Conservation (phyloP, 2,329 filamentous ascomycete species). For the Zymoseptoria ardabiliae region DNA sequence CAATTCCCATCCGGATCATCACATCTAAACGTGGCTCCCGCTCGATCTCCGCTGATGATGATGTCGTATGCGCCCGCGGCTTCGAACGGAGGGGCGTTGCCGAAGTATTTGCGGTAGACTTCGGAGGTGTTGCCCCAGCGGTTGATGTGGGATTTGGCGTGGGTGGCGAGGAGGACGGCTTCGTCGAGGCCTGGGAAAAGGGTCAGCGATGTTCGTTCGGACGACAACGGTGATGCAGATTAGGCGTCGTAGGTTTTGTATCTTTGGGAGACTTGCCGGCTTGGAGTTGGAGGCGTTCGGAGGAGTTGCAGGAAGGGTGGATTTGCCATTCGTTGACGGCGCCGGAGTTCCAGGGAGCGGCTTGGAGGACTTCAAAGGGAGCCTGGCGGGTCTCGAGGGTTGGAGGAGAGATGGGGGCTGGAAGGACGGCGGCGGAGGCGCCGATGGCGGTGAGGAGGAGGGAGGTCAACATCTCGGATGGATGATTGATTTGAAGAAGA, state of each 20-base stretch:
- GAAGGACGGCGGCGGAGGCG: slow-evolving; percentile 10
- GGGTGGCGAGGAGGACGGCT: slow-evolving; percentile 49
- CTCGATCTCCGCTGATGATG: slow-evolving; percentile 52
- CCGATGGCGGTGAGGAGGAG: slow-evolving; percentile 8
- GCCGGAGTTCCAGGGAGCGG: slow-evolving; percentile 24
- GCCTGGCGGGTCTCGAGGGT: slow-evolving; percentile 9
- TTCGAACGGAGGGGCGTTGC: slow-evolving; percentile 49
- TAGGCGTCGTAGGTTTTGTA: too few species aligned
- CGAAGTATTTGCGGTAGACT: slow-evolving; percentile 61
- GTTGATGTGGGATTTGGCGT: slow-evolving; percentile 57
- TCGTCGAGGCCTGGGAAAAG: slow-evolving; percentile 54
- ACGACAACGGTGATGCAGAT: too few species aligned
- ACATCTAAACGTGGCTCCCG: slow-evolving; percentile 55
- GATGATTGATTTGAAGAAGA: too few species aligned
- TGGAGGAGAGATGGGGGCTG: not conserved
- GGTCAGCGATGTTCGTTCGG: too few species aligned
- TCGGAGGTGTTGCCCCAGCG: slow-evolving; percentile 50
- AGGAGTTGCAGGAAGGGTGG: slow-evolving; percentile 60
- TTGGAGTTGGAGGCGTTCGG: slow-evolving; percentile 50
- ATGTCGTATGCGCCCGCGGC: slow-evolving; percentile 57
- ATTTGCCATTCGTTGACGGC: slow-evolving; percentile 43
- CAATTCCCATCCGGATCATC: slow-evolving; percentile 64
- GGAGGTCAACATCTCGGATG: not conserved
- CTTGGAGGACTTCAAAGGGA: slow-evolving; percentile 8
- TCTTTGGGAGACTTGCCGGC: too few species aligned